Conservation (phyloP, 441 rosid genomes). For the Adansonia grandidieri region DNA sequence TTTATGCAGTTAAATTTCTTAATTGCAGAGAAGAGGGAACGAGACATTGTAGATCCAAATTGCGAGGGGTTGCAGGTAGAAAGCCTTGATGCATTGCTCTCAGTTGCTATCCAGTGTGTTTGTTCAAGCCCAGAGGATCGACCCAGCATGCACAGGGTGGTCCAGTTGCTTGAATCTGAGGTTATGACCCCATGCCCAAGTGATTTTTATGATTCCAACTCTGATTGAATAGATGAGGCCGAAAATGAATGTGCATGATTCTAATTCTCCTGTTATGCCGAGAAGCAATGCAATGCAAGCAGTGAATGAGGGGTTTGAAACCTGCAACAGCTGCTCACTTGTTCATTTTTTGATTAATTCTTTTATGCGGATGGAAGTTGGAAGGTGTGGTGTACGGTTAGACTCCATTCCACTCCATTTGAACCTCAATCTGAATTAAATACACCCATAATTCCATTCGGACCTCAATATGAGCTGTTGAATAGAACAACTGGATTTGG, state of each 20-base stretch:
- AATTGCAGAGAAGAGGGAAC: slow-evolving; percentile 63
- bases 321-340: slow-evolving; percentile 40
- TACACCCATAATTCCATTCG: background rate
- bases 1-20: slow-evolving; percentile 80
- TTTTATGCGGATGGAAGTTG: slow-evolving; percentile 41
- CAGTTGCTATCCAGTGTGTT: slow-evolving; percentile 87
- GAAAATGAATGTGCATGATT: slow-evolving; percentile 29
- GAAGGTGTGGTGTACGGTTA: slow-evolving; percentile 24
- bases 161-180: slow-evolving; percentile 90
- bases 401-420: background rate
- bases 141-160: slow-evolving; percentile 96
- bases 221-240: slow-evolving; percentile 47
- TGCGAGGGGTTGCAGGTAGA: slow-evolving; percentile 85
- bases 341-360: slow-evolving; percentile 42
- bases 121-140: slow-evolving; percentile 85
- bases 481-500: background rate
- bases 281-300: slow-evolving; percentile 27
- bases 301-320: slow-evolving; percentile 26
- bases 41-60: slow-evolving; percentile 73
- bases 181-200: slow-evolving; percentile 99
- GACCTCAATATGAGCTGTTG: slow-evolving; percentile 23
- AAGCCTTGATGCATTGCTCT: slow-evolving; percentile 82
- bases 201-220: slow-evolving; percentile 85
- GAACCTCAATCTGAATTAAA: slow-evolving; percentile 9
- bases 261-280: slow-evolving; percentile 23